Base-by-base conservation (phyloP, 2,329 filamentous ascomycete species). In the Apiospora koreana region DNA sequence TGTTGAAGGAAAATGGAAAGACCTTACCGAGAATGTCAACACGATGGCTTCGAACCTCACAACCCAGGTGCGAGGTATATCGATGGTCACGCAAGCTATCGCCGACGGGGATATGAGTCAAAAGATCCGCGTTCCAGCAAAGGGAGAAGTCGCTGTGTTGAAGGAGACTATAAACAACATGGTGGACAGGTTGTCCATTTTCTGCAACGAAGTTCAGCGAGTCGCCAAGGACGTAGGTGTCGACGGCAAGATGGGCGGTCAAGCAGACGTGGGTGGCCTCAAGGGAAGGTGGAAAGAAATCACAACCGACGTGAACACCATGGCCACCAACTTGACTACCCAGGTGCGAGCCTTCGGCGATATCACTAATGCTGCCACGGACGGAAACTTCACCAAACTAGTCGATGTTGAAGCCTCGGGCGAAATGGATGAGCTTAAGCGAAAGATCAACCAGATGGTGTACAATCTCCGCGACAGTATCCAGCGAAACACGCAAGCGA, bases 391-490 rank as follows among this genome's bases (percentile, higher is more conserved):
- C 81, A 97, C 94, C 31, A 97, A 98, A 80, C 90, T 97, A 70
- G 95, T 99, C 80, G 97, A 96, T 65, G 95, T 99, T 23, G 95
- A 98, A 81, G 96, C 96, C 25, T 98, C 95, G 16, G 96, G 96
- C 73, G 96, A 99, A 82, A 98, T 99, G 96, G 96, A 98, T 82
- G 95, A 98, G 81, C 87, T 99, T 76, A 99, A 99, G 84, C 91
- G 95, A 77, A 98, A 98, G 86, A 98, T 99, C 87, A 99, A 98
- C 80, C 94, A 97, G 84, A 99, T 99, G 96, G 95, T 98, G 68
- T 96, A 93, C 79, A 97, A 97, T 79, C 84, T 99, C 73, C 88
- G 95, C 75, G 96, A 98, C 82, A 97, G 93, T 86, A 98, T 99
- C 75, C 95, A 98, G 81, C 91, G 94, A 80, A 99, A 98, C 80